phyloP scores from a whole-genome alignment of 352 stramenopile species.

The Phytophthora colocasiae region DNA sequence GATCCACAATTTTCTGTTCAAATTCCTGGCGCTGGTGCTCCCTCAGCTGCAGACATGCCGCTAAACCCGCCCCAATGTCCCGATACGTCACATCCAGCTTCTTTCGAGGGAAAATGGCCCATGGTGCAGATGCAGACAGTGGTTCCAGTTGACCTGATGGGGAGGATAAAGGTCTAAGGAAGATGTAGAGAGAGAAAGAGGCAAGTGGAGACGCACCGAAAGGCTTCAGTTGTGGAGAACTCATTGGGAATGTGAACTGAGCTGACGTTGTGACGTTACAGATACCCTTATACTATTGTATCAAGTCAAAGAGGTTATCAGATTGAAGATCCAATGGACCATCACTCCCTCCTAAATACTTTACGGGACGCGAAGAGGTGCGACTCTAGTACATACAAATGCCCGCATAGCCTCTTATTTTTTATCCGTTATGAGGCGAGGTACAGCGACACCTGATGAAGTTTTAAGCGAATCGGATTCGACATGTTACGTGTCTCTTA shows the following conservation, averaged over 20 bases:
- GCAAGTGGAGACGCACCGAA: constrained; percentile 25
- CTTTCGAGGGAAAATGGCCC: constrained; percentile 85
- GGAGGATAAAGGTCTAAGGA: neutral
- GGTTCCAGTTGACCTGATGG: constrained; percentile 55
- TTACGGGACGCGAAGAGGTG: constrained; percentile 22
- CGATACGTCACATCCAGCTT: constrained; percentile 83
- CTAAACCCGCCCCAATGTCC: constrained; percentile 66
- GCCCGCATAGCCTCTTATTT: neutral
- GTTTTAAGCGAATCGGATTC: constrained; percentile 28
- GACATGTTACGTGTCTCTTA: constrained; percentile 36
- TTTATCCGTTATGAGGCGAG: constrained; percentile 25
- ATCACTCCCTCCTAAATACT: neutral
- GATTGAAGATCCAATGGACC: too few species aligned
- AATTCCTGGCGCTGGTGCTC: constrained; percentile 66
- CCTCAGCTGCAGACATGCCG: constrained; percentile 59
- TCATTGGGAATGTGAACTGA: constrained; percentile 9
- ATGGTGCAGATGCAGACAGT: constrained; percentile 65
- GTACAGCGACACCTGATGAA: constrained; percentile 27
- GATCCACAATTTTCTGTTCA: constrained; percentile 52
- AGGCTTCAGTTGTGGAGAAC: constrained; percentile 28
- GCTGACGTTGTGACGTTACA: constrained; percentile 5
- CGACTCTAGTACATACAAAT: neutral
- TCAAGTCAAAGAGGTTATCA: too few species aligned
- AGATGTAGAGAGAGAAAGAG: neutral
- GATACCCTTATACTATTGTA: too few species aligned